phyloP scores from a whole-genome alignment of 2,329 filamentous ascomycete species.

The Arthrobotrys megalospora region DNA sequence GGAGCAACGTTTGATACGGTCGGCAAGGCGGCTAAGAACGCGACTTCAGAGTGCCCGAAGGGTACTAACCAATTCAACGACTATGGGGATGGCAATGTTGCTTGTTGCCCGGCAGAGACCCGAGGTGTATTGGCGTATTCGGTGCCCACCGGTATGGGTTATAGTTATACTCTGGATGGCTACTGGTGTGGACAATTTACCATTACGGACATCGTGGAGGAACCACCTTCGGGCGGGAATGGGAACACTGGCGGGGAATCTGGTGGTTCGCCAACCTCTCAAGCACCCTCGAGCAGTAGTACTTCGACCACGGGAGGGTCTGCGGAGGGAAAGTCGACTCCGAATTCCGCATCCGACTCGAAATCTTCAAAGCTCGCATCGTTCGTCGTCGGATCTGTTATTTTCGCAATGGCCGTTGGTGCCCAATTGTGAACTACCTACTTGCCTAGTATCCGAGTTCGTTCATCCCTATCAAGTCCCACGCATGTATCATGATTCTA shows the following conservation, averaged over 20 bases:
- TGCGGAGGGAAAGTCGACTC: not conserved
- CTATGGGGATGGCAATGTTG: not conserved
- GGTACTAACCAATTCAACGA: not conserved
- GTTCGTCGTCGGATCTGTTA: not conserved
- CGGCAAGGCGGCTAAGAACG: constrained; percentile 4
- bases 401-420: constrained; percentile 2
- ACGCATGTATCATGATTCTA: no score
- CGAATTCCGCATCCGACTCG: not conserved
- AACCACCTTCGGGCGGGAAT: not conserved
- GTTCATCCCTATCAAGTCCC: no score
- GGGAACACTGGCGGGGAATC: not conserved
- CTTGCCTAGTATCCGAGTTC: no score
- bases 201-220: not conserved
- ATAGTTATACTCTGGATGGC: not conserved
- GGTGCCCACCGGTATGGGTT: not conserved
- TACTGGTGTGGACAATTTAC: constrained; percentile 1
- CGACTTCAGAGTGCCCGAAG: constrained; percentile 1
- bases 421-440: not conserved
- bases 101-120: not conserved
- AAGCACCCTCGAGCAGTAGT: not conserved
- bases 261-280: not conserved
- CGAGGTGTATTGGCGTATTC: not conserved
- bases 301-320: not conserved
- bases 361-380: constrained; percentile 12
- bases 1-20: constrained; percentile 4